A percentile compares a stretch with the other conserved stretches of the same genome.
Conservation (phyloP, 257 asterid species). For the Ehretia macrophylla region DNA sequence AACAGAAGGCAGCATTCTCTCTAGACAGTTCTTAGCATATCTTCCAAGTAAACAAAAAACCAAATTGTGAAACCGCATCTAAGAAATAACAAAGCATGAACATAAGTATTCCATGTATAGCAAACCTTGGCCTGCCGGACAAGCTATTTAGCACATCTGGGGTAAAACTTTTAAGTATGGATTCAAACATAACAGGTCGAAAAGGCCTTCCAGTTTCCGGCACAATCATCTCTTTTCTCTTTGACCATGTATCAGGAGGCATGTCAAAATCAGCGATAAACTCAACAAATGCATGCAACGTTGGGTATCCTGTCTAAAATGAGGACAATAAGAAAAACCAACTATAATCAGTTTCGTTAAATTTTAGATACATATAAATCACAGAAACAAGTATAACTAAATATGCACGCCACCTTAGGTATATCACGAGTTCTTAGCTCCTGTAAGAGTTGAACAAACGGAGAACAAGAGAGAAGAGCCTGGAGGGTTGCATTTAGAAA, state of each 20-base stretch:
- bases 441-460: constrained; percentile 56
- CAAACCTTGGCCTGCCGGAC: constrained; percentile 77
- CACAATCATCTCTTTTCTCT: constrained; percentile 35
- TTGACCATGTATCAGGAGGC: constrained; percentile 38
- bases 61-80: background rate
- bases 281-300: constrained; percentile 74
- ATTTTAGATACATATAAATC: background rate
- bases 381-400: background rate
- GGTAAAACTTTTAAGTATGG: constrained; percentile 60
- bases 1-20: too few species aligned
- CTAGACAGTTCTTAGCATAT: too few species aligned
- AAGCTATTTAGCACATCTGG: constrained; percentile 64
- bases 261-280: constrained; percentile 64
- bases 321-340: constrained; percentile 22
- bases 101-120: constrained; percentile 12
- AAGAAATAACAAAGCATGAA: constrained; percentile 9
- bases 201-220: constrained; percentile 60
- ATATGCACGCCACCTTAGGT: constrained; percentile 43
- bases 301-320: constrained; percentile 66
- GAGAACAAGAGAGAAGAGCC: constrained; percentile 73
- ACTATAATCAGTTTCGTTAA: background rate
- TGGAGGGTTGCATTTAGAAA: constrained; percentile 78
- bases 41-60: too few species aligned
- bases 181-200: constrained; percentile 74
- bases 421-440: constrained; percentile 51